Percentiles rank a stretch among this genome's conserved stretches.
These are phyloP conservation scores for Fomitopsis pulvina DNA, from an alignment of 768 basidiomycete species.

Conservation along the genomic window DNA sequence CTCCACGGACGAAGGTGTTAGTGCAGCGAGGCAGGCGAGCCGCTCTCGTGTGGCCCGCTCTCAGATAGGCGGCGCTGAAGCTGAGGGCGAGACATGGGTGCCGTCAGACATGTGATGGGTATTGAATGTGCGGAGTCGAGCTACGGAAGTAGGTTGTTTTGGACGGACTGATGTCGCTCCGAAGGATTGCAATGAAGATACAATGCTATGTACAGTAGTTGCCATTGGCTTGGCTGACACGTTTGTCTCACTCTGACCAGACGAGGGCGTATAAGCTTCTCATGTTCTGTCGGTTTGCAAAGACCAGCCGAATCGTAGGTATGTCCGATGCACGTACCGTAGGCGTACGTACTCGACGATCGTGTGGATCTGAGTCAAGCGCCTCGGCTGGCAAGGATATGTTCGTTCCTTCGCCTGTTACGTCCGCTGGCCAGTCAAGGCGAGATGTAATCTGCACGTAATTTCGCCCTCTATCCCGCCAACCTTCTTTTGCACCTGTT, in stretches of 20 bases:
- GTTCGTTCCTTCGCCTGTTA: neutral
- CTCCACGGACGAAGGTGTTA: neutral
- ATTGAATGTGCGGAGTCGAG: neutral
- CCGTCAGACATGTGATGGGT: neutral
- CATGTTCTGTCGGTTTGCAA: too few species aligned
- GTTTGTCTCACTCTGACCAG: too few species aligned
- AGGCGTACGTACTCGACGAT: too few species aligned
- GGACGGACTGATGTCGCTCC: neutral
- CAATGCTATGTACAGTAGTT: too few species aligned
- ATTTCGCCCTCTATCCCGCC: neutral
- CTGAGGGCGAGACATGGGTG: neutral
- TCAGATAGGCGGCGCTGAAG: neutral
- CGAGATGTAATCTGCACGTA: slow-evolving; percentile 3
- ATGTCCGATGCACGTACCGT: too few species aligned
- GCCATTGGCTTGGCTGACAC: too few species aligned
- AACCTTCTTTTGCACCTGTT: neutral
- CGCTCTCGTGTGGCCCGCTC: neutral
- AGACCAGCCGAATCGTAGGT: too few species aligned
- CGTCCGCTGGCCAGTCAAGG: neutral
- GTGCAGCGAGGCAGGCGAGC: neutral
- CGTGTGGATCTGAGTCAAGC: neutral
- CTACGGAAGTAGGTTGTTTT: neutral
- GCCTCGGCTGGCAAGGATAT: neutral
- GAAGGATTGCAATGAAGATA: neutral
- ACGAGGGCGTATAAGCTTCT: too few species aligned